These are phyloP conservation scores for Cenococcum geophilum DNA, from an alignment of 495 filamentous ascomycete species.

Conservation along the genomic window DNA sequence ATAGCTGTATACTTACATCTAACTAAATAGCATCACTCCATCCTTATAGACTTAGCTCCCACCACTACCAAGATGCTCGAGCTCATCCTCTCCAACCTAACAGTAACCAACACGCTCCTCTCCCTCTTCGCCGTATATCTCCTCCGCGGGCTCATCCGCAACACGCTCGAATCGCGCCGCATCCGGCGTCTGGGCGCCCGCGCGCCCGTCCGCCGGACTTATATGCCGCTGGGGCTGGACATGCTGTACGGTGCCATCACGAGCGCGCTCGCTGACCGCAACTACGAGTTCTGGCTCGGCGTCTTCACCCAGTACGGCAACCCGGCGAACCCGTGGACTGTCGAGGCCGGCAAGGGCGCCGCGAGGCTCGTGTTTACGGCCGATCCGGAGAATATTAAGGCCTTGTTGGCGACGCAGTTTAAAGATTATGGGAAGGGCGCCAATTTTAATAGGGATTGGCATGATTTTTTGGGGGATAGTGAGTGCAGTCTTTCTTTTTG, in stretches of 20 bases:
- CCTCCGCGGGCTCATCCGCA: neutral
- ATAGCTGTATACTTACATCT: too few relatives aligned
- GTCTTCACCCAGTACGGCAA: slow-evolving; percentile 43
- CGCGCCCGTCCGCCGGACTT: slow-evolving; percentile 28
- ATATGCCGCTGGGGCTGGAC: slow-evolving; percentile 49
- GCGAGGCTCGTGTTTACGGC: slow-evolving; percentile 45
- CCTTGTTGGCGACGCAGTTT: slow-evolving; percentile 52
- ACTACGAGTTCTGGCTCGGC: slow-evolving; percentile 54
- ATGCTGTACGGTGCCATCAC: slow-evolving; percentile 49
- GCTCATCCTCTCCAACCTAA: slow-evolving; percentile 7
- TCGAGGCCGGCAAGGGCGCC: slow-evolving; percentile 45
- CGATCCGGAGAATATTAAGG: slow-evolving; percentile 55
- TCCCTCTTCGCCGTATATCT: slow-evolving; percentile 8
- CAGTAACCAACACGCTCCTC: slow-evolving; percentile 4
- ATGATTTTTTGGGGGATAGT: slow-evolving; percentile 51
- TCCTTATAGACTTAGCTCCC: neutral
- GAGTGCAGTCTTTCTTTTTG: slow-evolving; percentile 9
- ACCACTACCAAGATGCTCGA: slow-evolving; percentile 15
- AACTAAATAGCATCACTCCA: neutral
- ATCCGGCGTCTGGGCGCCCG: slow-evolving; percentile 29
- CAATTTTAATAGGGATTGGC: slow-evolving; percentile 46
- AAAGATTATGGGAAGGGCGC: slow-evolving; percentile 51
- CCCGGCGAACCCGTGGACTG: slow-evolving; percentile 42
- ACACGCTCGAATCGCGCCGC: neutral
- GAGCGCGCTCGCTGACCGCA: slow-evolving; percentile 47